These are phyloP conservation scores for Rhynchospora breviuscula DNA, from an alignment of 176 grass and related monocot genomes.

Conservation along the genomic window DNA sequence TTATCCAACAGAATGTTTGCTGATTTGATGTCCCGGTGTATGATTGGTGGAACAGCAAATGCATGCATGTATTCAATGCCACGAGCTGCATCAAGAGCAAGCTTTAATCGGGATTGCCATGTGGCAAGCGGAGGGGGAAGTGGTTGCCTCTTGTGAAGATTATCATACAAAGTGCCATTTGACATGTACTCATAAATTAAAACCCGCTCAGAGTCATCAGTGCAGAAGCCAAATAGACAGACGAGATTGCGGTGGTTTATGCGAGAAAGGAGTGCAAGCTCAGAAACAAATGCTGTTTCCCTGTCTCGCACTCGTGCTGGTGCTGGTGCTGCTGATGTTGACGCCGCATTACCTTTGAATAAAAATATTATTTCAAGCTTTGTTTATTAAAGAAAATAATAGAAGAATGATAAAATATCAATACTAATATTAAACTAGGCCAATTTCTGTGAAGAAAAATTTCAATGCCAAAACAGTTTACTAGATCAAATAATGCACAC, in stretches of 20 bases:
- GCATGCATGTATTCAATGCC: conserved; percentile 95
- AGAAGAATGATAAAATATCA: neutral
- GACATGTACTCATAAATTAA: conserved; percentile 89
- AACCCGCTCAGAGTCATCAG: conserved; percentile 48
- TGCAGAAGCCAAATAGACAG: conserved; percentile 74
- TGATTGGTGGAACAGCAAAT: conserved; percentile 90
- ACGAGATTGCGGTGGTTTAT: conserved; percentile 95
- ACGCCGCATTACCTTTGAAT: conserved; percentile 2
- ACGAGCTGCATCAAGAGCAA: conserved; percentile 74
- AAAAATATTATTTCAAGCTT: neutral
- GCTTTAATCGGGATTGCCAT: conserved; percentile 47
- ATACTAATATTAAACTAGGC: neutral
- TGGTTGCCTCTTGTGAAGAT: conserved; percentile 53
- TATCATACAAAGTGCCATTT: conserved; percentile 79
- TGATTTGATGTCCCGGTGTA: conserved; percentile 95
- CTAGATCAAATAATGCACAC: neutral
- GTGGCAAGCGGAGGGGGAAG: conserved; percentile 30
- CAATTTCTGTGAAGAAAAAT: neutral
- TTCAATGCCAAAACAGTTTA: neutral
- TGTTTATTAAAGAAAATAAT: neutral
- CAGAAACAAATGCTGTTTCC: conserved; percentile 72
- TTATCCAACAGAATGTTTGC: conserved; percentile 88
- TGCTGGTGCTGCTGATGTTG: conserved; percentile 40
- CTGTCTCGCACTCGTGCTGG: conserved; percentile 48
- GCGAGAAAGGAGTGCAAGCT: conserved; percentile 69